Evolutionary conservation across 208 protist genomes (phyloP).

Genomic region (Leishmania tarentolae): DNA sequence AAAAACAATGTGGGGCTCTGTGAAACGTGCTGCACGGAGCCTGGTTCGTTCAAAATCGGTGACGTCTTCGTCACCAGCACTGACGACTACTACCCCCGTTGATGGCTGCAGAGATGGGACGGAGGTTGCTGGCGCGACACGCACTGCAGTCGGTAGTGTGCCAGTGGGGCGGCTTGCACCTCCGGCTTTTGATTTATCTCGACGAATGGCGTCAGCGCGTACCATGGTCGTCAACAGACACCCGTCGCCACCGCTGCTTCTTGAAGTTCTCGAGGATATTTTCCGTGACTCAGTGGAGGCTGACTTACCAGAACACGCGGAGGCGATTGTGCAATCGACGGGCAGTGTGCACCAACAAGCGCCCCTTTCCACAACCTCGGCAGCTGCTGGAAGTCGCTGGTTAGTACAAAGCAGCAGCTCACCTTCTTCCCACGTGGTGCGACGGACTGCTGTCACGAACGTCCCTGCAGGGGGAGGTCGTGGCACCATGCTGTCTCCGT

Average conservation of each 20-base stretch:
- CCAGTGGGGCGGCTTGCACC: not conserved
- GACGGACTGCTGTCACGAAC: not conserved
- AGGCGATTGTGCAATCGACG: not conserved
- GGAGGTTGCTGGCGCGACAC: not conserved
- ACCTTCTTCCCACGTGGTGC: not conserved
- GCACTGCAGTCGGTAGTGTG: not conserved
- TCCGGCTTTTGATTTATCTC: not conserved
- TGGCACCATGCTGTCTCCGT: not conserved
- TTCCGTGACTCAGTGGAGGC: slow-evolving; percentile 16
- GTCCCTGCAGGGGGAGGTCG: not conserved
- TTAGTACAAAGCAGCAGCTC: not conserved
- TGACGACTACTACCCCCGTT: not conserved
- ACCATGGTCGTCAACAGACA: not conserved
- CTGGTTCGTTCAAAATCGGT: slow-evolving; percentile 5
- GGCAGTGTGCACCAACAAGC: not conserved
- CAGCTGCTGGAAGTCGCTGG: not conserved
- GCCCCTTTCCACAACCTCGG: not conserved
- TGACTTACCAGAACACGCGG: slow-evolving; percentile 6
- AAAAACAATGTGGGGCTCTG: slow-evolving; percentile 27
- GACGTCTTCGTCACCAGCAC: not conserved
- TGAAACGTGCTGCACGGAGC: slow-evolving; percentile 29
- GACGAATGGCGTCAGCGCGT: not conserved
- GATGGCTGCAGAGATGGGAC: not conserved
- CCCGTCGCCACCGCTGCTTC: slow-evolving; percentile 23
- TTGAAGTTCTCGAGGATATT: slow-evolving; percentile 32